Base-by-base conservation (phyloP, 2,329 filamentous ascomycete genomes). In the Trichoderma arundinaceum region DNA sequence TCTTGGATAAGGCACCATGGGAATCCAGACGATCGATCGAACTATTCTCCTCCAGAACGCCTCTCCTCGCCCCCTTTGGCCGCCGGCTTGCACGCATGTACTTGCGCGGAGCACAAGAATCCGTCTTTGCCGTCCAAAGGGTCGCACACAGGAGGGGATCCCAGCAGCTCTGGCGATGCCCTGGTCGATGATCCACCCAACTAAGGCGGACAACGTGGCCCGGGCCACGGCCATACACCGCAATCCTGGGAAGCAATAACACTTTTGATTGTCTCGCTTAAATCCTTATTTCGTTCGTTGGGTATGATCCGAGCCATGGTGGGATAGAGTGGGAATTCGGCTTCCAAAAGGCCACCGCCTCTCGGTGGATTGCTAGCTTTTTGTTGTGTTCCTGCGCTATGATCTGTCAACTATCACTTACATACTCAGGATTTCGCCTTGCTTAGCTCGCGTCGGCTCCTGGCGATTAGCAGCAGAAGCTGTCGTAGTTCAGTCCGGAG, bases 181-280 rank as follows among this genome's bases (percentile, higher is more conserved):
- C 60, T 58, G 52, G 52, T 52, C 52, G 38, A 22, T 22, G 43
- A 56, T 35, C 54, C 54, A 65, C 54, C 46, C 44, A 59, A 32
- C 63, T 38, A 65, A 59, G 28, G 63, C 59, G 54, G 63, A 28
- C 49, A 58, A 59, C 44, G 63, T 53, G 63, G 54, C 63, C 41
- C 63, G 63, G 39, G 38, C 63, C 54, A 58, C 33, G 38, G 46
- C 53, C 44, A 56, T 28, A 58, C 46, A 65, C 46, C 48, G 54
- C 39, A 58, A 53, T 52, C 63, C 54, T 39, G 54, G 46, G 32
- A 35, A 35, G 59, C 28, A 17, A 44, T 15, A 32, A 17, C 38
- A n/a, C 46, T 19, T 32, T 13, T 59, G 44, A 49, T 46, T 44
- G 48, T 48, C 51, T 64, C 61, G 61, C 61, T 57, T 64, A 64